These are phyloP conservation scores for Carex parvula DNA, from an alignment of 176 grass and related monocot genomes.

Conservation along the genomic window DNA sequence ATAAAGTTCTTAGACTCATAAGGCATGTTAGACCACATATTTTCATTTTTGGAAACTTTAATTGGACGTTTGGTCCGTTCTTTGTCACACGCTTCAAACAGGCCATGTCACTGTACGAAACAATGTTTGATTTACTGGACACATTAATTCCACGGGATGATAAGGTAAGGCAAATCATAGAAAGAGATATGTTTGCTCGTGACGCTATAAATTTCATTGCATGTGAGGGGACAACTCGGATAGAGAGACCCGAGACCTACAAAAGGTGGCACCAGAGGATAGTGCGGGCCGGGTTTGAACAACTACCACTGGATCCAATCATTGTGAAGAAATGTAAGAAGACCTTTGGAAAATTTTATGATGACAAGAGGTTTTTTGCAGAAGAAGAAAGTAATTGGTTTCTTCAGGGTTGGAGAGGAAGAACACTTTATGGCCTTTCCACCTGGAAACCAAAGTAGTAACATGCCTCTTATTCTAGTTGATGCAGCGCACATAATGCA, in stretches of 20 bases:
- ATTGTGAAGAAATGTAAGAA: constrained; percentile 39
- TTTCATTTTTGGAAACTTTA: constrained; percentile 34
- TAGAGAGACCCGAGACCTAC: constrained; percentile 37
- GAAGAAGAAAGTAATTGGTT: constrained; percentile 42
- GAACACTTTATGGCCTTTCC: constrained; percentile 21
- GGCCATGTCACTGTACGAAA: constrained; percentile 14
- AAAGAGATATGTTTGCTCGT: constrained; percentile 31
- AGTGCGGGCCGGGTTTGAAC: constrained; percentile 26
- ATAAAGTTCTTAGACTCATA: constrained; percentile 38
- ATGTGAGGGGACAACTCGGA: constrained; percentile 33
- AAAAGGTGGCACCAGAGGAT: constrained; percentile 38
- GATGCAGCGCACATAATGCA: not conserved
- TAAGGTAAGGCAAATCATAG: constrained; percentile 23
- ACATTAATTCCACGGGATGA: constrained; percentile 30
- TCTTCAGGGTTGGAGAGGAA: constrained; percentile 39
- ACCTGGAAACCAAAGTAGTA: constrained; percentile 28
- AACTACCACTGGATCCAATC: constrained; percentile 19
- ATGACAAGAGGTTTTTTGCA: constrained; percentile 22
- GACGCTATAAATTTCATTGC: constrained; percentile 30
- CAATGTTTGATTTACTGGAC: constrained; percentile 37
- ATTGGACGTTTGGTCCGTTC: constrained; percentile 33
- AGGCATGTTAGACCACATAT: constrained; percentile 25
- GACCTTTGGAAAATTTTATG: constrained; percentile 4
- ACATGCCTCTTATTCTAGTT: not conserved
- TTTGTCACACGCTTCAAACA: constrained; percentile 38